Percentiles rank a stretch among this genome's conserved stretches.
Evolutionary conservation across 2,329 filamentous ascomycete species (phyloP).

Genomic region (Aotearoamyces nothofagi): DNA sequence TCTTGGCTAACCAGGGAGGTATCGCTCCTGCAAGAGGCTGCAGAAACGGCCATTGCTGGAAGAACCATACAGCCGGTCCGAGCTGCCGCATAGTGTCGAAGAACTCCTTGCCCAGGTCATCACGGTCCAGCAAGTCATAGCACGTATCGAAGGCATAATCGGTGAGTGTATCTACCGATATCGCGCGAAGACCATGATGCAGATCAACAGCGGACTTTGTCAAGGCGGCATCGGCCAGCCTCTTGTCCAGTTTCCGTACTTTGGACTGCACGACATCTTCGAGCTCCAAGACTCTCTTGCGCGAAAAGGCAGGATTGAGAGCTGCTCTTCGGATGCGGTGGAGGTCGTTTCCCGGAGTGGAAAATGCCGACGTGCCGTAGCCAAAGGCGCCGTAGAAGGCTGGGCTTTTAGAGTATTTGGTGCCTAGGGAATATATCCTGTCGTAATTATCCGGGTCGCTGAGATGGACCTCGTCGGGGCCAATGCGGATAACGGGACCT

Average conservation of each 20-base stretch:
- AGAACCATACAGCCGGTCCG: constrained; percentile 10
- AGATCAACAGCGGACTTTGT: constrained; percentile 10
- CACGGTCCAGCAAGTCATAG: constrained; percentile 14
- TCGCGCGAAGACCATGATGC: constrained; percentile 14
- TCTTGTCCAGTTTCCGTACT: constrained; percentile 9
- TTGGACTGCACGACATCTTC: constrained; percentile 14
- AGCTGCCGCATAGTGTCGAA: constrained; percentile 12
- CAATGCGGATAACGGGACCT: constrained; percentile 17
- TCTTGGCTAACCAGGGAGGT: constrained; percentile 12
- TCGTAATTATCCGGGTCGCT: constrained; percentile 14
- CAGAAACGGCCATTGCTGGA: constrained; percentile 12
- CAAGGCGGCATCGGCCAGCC: constrained; percentile 5
- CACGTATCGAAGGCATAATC: constrained; percentile 17
- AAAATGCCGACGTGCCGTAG: constrained; percentile 6
- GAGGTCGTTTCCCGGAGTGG: constrained; percentile 7
- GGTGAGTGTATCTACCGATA: constrained; percentile 16
- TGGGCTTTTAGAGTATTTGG: constrained; percentile 9
- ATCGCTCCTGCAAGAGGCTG: constrained; percentile 10
- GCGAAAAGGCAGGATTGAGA: constrained; percentile 18
- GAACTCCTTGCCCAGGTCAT: constrained; percentile 11
- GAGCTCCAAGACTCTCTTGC: constrained; percentile 14
- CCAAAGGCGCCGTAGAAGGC: constrained; percentile 8
- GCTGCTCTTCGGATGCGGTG: constrained; percentile 8
- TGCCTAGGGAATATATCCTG: constrained; percentile 9
- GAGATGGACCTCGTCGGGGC: constrained; percentile 16